Evolutionary conservation across 192 early-diverging fungal genomes (phyloP).

Genomic region (Geosiphon pyriformis): DNA sequence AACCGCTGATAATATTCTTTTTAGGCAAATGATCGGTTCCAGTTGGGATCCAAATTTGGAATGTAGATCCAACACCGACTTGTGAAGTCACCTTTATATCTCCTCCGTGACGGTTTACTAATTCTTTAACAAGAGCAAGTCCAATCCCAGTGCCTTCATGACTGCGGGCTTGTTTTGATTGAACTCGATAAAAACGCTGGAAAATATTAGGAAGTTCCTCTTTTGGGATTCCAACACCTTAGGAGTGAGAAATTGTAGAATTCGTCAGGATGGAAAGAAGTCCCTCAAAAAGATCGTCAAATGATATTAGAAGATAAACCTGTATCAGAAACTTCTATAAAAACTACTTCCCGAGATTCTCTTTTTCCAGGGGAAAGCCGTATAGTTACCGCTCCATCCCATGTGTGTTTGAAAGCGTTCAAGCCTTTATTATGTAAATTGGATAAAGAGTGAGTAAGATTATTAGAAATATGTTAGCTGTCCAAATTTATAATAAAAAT

Average conservation of each 20-base stretch:
- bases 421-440: constrained; percentile 23
- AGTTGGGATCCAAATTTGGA: constrained; percentile 44
- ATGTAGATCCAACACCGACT: too few relatives aligned
- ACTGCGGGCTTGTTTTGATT: constrained; percentile 44
- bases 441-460: background rate
- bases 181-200: constrained; percentile 56
- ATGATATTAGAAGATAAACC: constrained; percentile 2
- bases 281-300: background rate
- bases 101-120: constrained; percentile 51
- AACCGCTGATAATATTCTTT: too few relatives aligned
- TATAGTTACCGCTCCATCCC: constrained; percentile 41
- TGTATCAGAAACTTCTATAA: constrained; percentile 30
- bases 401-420: constrained; percentile 45
- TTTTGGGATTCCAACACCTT: constrained; percentile 49
- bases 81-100: constrained; percentile 35
- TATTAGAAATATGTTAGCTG: background rate
- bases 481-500: background rate
- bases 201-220: constrained; percentile 45
- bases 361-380: constrained; percentile 41
- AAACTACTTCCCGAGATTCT: constrained; percentile 33
- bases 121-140: constrained; percentile 29
- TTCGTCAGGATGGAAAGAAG: background rate
- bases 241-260: constrained; percentile 18
- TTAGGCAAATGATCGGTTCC: constrained; percentile 47
- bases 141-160: constrained; percentile 58